A percentile compares a stretch with the other conserved stretches of the same genome.
Conservation (phyloP, 1,284 basidiomycete genomes). For the Pholiota adiposa region DNA sequence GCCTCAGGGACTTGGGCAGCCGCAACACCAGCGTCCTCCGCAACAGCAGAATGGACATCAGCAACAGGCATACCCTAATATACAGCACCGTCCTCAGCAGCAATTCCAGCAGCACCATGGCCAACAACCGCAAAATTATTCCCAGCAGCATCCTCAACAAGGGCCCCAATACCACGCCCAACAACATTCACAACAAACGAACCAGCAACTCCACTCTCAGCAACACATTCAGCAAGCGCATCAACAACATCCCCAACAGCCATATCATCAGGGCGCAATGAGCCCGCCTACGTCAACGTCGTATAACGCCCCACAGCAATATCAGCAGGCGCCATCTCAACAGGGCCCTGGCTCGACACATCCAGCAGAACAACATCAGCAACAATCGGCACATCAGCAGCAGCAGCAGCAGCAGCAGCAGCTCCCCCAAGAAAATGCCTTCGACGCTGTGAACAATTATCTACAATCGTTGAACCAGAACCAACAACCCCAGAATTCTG, state of each 20-base stretch:
- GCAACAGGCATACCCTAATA: conserved; percentile 15
- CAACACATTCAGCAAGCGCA: no score
- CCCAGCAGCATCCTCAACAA: neutral
- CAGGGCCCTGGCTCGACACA: neutral
- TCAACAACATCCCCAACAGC: neutral
- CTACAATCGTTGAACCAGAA: conserved; percentile 1
- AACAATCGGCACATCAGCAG: neutral
- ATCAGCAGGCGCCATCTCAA: neutral
- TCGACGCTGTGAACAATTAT: neutral
- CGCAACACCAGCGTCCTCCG: neutral
- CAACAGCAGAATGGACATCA: conserved; percentile 1
- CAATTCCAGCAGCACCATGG: neutral
- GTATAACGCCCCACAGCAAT: neutral
- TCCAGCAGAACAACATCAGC: neutral
- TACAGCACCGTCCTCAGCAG: neutral
- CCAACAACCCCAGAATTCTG: conserved; percentile 4
- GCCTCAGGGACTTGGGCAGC: neutral
- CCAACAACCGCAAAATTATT: neutral
- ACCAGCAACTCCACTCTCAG: no score
- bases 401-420: conserved; percentile 1
- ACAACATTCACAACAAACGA: no score
- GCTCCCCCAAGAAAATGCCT: neutral
- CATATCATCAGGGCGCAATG: neutral
- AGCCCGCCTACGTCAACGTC: neutral
- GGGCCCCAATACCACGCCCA: neutral